Conservation (phyloP, 176 grass and related monocot genomes). For the Eleusine indica region DNA sequence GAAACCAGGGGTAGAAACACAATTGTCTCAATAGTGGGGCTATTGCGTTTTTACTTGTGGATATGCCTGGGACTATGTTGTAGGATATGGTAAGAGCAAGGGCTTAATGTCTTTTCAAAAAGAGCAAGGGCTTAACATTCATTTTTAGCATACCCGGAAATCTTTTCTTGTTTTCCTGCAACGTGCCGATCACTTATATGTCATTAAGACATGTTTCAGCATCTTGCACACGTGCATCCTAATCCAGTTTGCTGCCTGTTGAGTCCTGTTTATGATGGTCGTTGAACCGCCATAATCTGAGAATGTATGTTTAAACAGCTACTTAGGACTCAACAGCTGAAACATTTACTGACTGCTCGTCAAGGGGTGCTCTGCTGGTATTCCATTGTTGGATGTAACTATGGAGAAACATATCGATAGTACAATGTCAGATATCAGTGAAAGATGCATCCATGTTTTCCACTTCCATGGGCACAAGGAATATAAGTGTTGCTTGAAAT, state of each 20-base stretch:
- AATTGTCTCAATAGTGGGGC: too few species aligned
- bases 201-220: neutral
- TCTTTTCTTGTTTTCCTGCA: neutral
- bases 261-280: slow-evolving; percentile 19
- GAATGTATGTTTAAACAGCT: slow-evolving; percentile 12
- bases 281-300: neutral
- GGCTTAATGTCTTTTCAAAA: too few species aligned
- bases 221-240: neutral
- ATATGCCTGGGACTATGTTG: neutral
- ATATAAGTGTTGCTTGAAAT: neutral
- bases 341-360: neutral
- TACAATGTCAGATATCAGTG: neutral
- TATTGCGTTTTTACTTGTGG: neutral
- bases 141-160: neutral
- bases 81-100: neutral
- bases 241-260: neutral
- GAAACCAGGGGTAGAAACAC: too few species aligned
- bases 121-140: too few species aligned
- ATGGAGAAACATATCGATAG: neutral
- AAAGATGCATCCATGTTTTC: neutral
- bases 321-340: neutral
- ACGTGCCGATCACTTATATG: neutral
- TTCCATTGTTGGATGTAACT: neutral
- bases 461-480: neutral
- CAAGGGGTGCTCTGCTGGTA: neutral